Conservation (phyloP, 2,329 filamentous ascomycete genomes). For the Hysterium pulicare region DNA sequence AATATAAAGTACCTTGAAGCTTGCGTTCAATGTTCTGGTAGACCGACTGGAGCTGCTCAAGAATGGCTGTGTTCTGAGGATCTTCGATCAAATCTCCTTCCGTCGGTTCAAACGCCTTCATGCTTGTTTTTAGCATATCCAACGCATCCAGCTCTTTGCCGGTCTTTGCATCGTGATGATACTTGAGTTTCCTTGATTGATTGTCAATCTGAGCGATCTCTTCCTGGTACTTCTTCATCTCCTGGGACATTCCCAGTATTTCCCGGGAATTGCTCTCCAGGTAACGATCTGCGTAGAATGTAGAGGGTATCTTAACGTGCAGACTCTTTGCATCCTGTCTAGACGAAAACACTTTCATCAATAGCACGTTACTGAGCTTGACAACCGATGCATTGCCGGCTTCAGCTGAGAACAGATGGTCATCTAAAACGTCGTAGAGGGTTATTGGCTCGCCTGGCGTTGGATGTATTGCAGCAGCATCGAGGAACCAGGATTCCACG, state of each 20-base stretch:
- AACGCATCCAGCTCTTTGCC: constrained; percentile 33
- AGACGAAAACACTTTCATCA: constrained; percentile 38
- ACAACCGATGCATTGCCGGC: constrained; percentile 27
- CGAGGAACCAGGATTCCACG: constrained; percentile 26
- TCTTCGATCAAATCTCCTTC: constrained; percentile 11
- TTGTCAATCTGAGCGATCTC: constrained; percentile 29
- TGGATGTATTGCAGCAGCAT: constrained; percentile 21
- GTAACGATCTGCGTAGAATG: constrained; percentile 60
- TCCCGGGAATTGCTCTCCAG: constrained; percentile 49
- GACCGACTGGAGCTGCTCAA: constrained; percentile 26
- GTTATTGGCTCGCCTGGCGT: constrained; percentile 30
- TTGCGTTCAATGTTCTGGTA: constrained; percentile 32
- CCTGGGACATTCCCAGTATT: constrained; percentile 47
- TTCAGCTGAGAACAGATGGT: constrained; percentile 39
- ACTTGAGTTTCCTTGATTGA: constrained; percentile 35
- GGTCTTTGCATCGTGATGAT: constrained; percentile 24
- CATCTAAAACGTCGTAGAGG: constrained; percentile 55
- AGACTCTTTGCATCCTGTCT: constrained; percentile 38
- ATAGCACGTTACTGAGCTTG: constrained; percentile 51
- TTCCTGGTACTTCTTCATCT: constrained; percentile 32
- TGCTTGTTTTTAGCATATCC: constrained; percentile 38
- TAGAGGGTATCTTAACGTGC: constrained; percentile 50
- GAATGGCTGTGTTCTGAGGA: constrained; percentile 16
- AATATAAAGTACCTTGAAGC: constrained; percentile 20
- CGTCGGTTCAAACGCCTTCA: constrained; percentile 29